phyloP scores from a whole-genome alignment of 148 eudicot genomes.

The Limonium bicolor region DNA sequence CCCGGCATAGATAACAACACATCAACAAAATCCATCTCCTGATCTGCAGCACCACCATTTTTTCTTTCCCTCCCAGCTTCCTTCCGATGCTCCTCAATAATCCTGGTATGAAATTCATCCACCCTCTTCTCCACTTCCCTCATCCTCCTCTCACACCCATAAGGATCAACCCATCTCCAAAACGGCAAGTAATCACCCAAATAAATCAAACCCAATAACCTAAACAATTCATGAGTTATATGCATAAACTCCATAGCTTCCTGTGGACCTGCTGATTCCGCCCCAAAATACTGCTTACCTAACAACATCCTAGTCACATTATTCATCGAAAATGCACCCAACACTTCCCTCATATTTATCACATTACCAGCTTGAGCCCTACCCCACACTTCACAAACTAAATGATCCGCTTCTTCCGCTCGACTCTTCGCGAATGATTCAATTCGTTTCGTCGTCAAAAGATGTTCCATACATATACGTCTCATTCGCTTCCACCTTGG shows the following conservation, averaged over 20 bases:
- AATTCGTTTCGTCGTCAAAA: constrained; percentile 68
- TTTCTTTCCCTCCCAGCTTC: constrained; percentile 13
- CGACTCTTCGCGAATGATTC: constrained; percentile 53
- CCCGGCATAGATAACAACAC: constrained; percentile 78
- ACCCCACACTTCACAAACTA: constrained; percentile 53
- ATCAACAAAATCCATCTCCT: constrained; percentile 81
- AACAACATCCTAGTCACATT: constrained; percentile 93
- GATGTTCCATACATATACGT: constrained; percentile 85
- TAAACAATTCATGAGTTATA: constrained; percentile 82
- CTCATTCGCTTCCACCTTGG: constrained; percentile 92
- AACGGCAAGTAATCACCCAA: constrained; percentile 86
- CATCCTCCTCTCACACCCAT: constrained; percentile 83
- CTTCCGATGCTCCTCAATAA: constrained; percentile 60
- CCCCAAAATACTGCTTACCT: constrained; percentile 89
- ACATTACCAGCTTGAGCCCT: constrained; percentile 20
- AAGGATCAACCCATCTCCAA: constrained; percentile 95
- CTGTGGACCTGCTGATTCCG: constrained; percentile 47
- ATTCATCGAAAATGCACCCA: constrained; percentile 93
- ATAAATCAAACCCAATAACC: constrained; percentile 79
- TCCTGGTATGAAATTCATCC: constrained; percentile 71
- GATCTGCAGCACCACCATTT: constrained; percentile 14
- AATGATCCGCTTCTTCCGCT: constrained; percentile 67
- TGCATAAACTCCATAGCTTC: constrained; percentile 90
- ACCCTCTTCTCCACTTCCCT: constrained; percentile 86
- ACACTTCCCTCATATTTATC: constrained; percentile 62